Conservation (phyloP, 2,329 filamentous ascomycete genomes). For the Pseudocercospora fijiensis region DNA sequence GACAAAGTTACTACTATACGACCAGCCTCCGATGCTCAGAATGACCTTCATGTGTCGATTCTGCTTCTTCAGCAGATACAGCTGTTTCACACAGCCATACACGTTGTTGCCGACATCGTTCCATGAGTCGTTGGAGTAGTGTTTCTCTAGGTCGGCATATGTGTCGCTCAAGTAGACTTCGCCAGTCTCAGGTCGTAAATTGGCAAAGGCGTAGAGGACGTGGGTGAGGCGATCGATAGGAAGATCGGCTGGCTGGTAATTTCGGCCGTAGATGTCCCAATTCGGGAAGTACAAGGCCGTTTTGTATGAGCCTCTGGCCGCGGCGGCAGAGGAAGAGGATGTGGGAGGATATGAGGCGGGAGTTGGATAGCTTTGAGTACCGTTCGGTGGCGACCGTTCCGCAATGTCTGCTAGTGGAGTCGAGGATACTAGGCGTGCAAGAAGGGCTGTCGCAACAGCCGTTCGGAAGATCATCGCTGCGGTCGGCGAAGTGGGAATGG, state of each 20-base stretch:
- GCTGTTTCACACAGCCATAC: constrained; percentile 75
- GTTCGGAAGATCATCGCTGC: not conserved
- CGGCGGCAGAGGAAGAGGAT: not conserved
- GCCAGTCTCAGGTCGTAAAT: constrained; percentile 73
- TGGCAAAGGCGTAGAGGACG: constrained; percentile 89
- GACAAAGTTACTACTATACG: constrained; percentile 74
- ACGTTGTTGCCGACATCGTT: constrained; percentile 65
- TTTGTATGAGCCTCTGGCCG: constrained; percentile 13
- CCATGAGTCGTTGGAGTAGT: constrained; percentile 67
- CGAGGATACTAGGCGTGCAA: not conserved
- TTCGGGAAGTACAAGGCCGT: constrained; percentile 27
- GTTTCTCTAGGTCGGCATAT: constrained; percentile 68
- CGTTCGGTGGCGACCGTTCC: not conserved
- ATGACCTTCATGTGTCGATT: constrained; percentile 76
- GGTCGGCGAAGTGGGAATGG: not conserved
- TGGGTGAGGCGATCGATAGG: constrained; percentile 80
- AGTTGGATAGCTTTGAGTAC: not conserved
- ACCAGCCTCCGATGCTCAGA: constrained; percentile 81
- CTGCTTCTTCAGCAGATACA: constrained; percentile 71
- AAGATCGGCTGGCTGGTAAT: constrained; percentile 81
- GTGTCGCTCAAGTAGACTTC: constrained; percentile 72
- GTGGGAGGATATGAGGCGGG: not conserved
- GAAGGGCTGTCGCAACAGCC: not conserved
- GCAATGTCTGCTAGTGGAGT: not conserved
- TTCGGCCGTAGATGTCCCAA: constrained; percentile 46